A percentile compares a stretch with the other conserved stretches of the same genome.
Evolutionary conservation across 2,329 filamentous ascomycete species (phyloP).

Genomic region (Apiospora aurea): DNA sequence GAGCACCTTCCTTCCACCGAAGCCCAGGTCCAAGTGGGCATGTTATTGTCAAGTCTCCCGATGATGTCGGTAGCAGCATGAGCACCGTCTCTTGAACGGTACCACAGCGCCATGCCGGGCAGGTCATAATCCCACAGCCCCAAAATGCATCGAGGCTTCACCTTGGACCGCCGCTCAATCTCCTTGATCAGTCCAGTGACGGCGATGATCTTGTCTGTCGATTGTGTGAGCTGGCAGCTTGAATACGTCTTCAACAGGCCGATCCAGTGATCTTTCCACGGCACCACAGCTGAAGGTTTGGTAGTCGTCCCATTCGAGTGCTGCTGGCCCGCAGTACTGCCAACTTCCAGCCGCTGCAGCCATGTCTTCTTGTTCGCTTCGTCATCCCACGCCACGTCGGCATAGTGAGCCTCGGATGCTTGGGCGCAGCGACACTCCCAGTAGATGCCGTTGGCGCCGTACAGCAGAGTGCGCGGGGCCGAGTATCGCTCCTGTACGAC

Average conservation of each 20-base stretch:
- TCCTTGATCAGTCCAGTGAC: conserved; percentile 24
- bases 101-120: conserved; percentile 23
- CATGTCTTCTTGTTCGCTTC: conserved; percentile 27
- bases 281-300: neutral
- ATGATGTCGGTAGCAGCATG: neutral
- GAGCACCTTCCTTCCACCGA: conserved; percentile 25
- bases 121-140: conserved; percentile 27
- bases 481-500: conserved; percentile 28
- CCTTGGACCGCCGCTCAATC: conserved; percentile 20
- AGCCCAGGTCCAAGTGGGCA: conserved; percentile 26
- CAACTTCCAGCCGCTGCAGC: conserved; percentile 23
- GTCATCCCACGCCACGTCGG: conserved; percentile 6
- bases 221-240: conserved; percentile 23
- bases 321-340: neutral
- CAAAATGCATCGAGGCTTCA: conserved; percentile 17
- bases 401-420: conserved; percentile 24
- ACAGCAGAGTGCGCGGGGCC: conserved; percentile 26
- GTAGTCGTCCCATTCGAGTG: neutral
- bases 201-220: conserved; percentile 26
- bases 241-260: conserved; percentile 24
- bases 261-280: conserved; percentile 26
- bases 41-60: conserved; percentile 17
- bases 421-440: conserved; percentile 28
- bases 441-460: conserved; percentile 24
- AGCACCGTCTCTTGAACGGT: neutral